Conservation (phyloP, 805 yeast species). For the Yamadazyma paraphyllophila region DNA sequence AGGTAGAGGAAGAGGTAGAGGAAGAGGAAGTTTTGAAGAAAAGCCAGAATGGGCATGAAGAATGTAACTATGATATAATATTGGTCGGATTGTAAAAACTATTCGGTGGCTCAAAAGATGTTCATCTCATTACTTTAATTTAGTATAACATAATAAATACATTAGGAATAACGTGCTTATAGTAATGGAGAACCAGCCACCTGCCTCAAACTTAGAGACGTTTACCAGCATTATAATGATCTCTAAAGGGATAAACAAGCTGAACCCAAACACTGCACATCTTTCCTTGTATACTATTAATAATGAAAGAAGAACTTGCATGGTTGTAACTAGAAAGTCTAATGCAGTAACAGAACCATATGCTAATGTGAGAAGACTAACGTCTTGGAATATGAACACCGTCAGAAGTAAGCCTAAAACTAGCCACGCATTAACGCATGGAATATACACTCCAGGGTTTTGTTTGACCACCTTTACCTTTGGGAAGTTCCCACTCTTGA, state of each 20-base stretch:
- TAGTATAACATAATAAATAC: constrained; percentile 10
- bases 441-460: constrained; percentile 54
- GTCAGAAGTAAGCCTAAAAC: constrained; percentile 51
- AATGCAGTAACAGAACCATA: constrained; percentile 59
- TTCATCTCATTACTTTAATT: no score
- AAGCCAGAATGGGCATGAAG: constrained; percentile 32
- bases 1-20: constrained; percentile 19
- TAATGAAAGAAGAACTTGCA: constrained; percentile 44
- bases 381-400: constrained; percentile 51
- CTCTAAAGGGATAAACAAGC: constrained; percentile 49
- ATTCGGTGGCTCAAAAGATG: no score
- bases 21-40: constrained; percentile 21
- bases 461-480: constrained; percentile 44
- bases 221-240: constrained; percentile 46
- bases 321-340: constrained; percentile 53
- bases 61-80: no score
- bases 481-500: constrained; percentile 55
- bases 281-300: constrained; percentile 41
- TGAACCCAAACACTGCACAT: constrained; percentile 31
- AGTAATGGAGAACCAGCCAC: constrained; percentile 62
- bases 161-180: constrained; percentile 37
- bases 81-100: no score
- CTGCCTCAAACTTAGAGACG: constrained; percentile 51
- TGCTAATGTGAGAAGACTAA: constrained; percentile 54
- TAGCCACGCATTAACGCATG: constrained; percentile 47